Conservation (phyloP, 352 stramenopile genomes). For the Globisporangium megalacanthum region DNA sequence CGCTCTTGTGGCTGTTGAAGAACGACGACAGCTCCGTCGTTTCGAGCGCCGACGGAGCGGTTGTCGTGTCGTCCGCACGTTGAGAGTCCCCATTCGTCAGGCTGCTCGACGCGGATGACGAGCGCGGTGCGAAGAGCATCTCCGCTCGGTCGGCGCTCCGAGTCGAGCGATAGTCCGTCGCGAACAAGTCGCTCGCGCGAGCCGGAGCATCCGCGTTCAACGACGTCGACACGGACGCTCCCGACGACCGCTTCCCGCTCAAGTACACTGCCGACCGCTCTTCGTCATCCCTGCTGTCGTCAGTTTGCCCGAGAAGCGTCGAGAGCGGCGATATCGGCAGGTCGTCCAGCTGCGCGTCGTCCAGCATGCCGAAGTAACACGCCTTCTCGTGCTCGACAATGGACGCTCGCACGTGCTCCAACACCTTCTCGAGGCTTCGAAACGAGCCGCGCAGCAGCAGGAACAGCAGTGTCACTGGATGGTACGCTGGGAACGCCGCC, state of each 20-base stretch:
- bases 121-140: slow-evolving; percentile 44
- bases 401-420: slow-evolving; percentile 48
- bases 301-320: slow-evolving; percentile 25
- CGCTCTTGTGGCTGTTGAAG: slow-evolving; percentile 48
- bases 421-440: slow-evolving; percentile 39
- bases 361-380: slow-evolving; percentile 73
- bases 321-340: slow-evolving; percentile 53
- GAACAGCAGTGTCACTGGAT: slow-evolving; percentile 67
- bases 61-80: not conserved
- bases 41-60: slow-evolving; percentile 22
- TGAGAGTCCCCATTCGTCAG: not conserved
- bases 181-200: slow-evolving; percentile 68
- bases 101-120: not conserved
- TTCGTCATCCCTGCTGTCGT: slow-evolving; percentile 17
- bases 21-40: slow-evolving; percentile 35
- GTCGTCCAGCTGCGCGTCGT: slow-evolving; percentile 36
- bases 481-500: slow-evolving; percentile 25
- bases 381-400: slow-evolving; percentile 69
- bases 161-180: slow-evolving; percentile 43
- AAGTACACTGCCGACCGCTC: slow-evolving; percentile 42
- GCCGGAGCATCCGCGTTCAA: slow-evolving; percentile 28
- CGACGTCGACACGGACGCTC: slow-evolving; percentile 7
- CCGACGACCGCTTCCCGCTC: slow-evolving; percentile 24
- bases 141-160: slow-evolving; percentile 37
- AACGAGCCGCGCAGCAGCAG: slow-evolving; percentile 67